A percentile compares a stretch with the other conserved stretches of the same genome.
Evolutionary conservation across 108 stramenopile genomes (phyloP).

Genomic region (Cafeteria roenbergensis): DNA sequence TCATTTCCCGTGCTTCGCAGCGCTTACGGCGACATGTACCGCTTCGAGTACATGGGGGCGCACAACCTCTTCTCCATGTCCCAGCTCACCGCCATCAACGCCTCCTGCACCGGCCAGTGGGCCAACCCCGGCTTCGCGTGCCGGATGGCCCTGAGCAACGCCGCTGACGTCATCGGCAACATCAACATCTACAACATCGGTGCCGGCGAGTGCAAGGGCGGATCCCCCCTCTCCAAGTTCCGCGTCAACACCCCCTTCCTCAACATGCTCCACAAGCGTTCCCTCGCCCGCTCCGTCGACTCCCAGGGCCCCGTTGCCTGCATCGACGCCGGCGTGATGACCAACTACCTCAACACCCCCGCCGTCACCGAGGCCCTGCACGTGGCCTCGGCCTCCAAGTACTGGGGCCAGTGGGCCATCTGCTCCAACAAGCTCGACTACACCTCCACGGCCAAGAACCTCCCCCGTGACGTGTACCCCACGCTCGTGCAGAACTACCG

Average conservation of each 20-base stretch:
- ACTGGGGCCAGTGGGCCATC: conserved; percentile 3
- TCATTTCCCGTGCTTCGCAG: conserved; percentile 5
- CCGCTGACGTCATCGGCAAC: conserved; percentile 8
- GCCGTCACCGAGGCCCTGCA: conserved; percentile 23
- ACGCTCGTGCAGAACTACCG: conserved; percentile 19
- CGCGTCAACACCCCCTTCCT: background rate
- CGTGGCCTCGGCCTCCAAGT: conserved; percentile 8
- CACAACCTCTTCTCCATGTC: background rate
- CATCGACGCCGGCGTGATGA: conserved; percentile 22
- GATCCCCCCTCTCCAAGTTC: conserved; percentile 3
- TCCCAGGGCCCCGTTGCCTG: conserved; percentile 24
- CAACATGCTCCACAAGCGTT: background rate
- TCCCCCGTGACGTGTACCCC: conserved; percentile 33
- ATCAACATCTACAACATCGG: conserved; percentile 31
- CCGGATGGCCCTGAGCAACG: background rate
- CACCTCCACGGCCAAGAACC: conserved; percentile 29
- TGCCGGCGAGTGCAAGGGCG: conserved; percentile 23
- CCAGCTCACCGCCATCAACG: no score
- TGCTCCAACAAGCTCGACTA: conserved; percentile 22
- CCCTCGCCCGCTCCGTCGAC: background rate
- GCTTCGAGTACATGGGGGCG: background rate
- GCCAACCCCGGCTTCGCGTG: no score
- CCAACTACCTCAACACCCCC: conserved; percentile 13
- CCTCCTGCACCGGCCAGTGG: no score
- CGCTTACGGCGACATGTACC: conserved; percentile 11